Evolutionary conservation across 1,139 yeast species (phyloP).

Genomic region (Hyphopichia fennica): DNA sequence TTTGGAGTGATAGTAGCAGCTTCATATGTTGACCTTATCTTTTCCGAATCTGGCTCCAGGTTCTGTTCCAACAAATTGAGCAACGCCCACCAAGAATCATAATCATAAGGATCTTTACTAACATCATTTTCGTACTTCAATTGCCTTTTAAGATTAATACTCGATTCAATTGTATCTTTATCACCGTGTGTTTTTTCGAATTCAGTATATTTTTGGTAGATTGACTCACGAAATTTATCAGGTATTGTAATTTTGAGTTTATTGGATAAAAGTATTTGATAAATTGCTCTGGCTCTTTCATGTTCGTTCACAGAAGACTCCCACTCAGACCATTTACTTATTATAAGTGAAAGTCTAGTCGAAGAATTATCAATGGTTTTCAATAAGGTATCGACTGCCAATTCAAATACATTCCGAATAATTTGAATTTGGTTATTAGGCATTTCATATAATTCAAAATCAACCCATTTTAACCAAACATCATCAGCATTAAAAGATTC

Average conservation of each 20-base stretch:
- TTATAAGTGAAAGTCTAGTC: conserved; percentile 23
- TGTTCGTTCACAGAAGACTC: conserved; percentile 62
- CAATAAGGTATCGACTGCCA: conserved; percentile 59
- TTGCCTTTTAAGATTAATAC: conserved; percentile 54
- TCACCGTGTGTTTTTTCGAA: conserved; percentile 71
- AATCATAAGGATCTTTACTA: conserved; percentile 51
- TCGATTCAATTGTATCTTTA: conserved; percentile 50
- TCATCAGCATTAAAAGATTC: conserved; percentile 45
- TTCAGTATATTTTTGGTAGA: conserved; percentile 52
- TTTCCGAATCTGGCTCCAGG: conserved; percentile 15
- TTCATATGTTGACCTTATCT: conserved; percentile 12
- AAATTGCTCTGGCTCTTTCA: conserved; percentile 69
- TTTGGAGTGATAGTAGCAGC: conserved; percentile 21
- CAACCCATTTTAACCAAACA: conserved; percentile 61
- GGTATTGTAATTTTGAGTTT: conserved; percentile 12
- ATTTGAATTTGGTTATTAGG: conserved; percentile 11
- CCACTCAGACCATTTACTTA: conserved; percentile 66
- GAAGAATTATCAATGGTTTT: conserved; percentile 21
- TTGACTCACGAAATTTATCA: conserved; percentile 20
- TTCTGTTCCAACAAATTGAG: conserved; percentile 46
- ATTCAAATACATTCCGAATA: conserved; percentile 63
- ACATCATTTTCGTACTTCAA: conserved; percentile 54
- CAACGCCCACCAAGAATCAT: conserved; percentile 82
- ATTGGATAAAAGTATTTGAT: conserved; percentile 46
- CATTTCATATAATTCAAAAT: conserved; percentile 27